These are phyloP conservation scores for Fusarium cicatricum DNA, from an alignment of 2,329 filamentous ascomycete species.

Conservation along the genomic window DNA sequence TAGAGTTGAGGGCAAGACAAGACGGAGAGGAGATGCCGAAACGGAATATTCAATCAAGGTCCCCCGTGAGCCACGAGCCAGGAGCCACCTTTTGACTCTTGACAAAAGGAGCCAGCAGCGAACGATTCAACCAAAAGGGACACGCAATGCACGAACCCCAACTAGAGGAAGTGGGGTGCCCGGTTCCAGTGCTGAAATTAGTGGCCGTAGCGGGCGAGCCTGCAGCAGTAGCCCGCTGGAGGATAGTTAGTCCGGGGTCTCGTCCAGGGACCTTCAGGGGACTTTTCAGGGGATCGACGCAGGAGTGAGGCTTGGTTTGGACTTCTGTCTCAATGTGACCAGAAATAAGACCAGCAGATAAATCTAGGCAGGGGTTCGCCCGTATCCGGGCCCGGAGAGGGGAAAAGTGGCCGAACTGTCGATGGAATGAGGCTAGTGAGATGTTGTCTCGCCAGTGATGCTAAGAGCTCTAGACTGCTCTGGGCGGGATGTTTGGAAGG, in stretches of 20 bases:
- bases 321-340: too few species aligned
- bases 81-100: slow-evolving; percentile 19
- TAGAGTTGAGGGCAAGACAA: slow-evolving; percentile 28
- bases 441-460: slow-evolving; percentile 2
- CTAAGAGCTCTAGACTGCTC: slow-evolving; percentile 18
- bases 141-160: slow-evolving; percentile 38
- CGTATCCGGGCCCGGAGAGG: slow-evolving; percentile 10
- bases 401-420: slow-evolving; percentile 9
- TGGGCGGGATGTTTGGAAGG: not conserved
- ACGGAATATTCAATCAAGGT: slow-evolving; percentile 37
- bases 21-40: slow-evolving; percentile 32
- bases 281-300: slow-evolving; percentile 19
- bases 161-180: slow-evolving; percentile 5
- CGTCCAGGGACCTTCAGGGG: slow-evolving; percentile 25
- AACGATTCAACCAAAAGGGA: slow-evolving; percentile 31
- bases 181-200: too few species aligned
- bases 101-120: slow-evolving; percentile 29
- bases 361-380: slow-evolving; percentile 21
- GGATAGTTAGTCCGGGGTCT: slow-evolving; percentile 36
- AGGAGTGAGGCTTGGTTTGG: too few species aligned
- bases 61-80: slow-evolving; percentile 33
- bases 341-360: slow-evolving; percentile 12
- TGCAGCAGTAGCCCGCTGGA: slow-evolving; percentile 31
- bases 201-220: slow-evolving; percentile 24
- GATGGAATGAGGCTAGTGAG: slow-evolving; percentile 15